Conservation (phyloP, 1,284 basidiomycete species). For the Trametes polyzona region DNA sequence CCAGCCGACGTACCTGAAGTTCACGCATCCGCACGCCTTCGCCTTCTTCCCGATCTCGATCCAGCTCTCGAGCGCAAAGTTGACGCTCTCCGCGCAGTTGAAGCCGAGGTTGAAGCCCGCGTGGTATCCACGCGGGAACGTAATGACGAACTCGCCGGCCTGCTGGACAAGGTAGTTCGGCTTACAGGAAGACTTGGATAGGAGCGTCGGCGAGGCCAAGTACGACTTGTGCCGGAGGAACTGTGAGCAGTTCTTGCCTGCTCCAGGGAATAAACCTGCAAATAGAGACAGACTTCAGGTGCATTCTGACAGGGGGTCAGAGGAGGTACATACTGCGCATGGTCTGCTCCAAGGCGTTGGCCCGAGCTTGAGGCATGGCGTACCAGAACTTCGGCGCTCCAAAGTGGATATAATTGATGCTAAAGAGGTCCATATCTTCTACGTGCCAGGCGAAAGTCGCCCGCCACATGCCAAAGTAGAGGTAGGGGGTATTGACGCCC, state of each 20-base stretch:
- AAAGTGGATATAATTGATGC: constrained; percentile 99
- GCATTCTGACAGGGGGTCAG: not conserved
- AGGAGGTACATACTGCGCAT: constrained; percentile 67
- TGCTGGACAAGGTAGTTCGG: constrained; percentile 92
- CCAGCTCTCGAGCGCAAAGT: constrained; percentile 97
- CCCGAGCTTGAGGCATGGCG: constrained; percentile 87
- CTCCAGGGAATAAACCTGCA: constrained; percentile 85
- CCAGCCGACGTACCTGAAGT: constrained; percentile 65
- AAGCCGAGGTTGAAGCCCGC: constrained; percentile 97
- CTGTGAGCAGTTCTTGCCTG: constrained; percentile 84
- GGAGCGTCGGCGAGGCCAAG: constrained; percentile 85
- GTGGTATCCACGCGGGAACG: constrained; percentile 93
- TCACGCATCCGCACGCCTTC: constrained; percentile 82
- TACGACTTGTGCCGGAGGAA: constrained; percentile 98
- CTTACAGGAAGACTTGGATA: constrained; percentile 81
- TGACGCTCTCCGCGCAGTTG: constrained; percentile 98
- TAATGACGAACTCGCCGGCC: constrained; percentile 93
- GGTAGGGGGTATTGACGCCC: constrained; percentile 96
- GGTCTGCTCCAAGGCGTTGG: constrained; percentile 76
- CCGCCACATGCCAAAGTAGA: constrained; percentile 99
- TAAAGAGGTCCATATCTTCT: constrained; percentile 97
- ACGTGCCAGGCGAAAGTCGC: constrained; percentile 99
- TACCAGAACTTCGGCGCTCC: constrained; percentile 99
- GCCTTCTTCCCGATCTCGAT: constrained; percentile 86
- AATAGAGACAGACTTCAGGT: no score